Base-by-base conservation (phyloP, 2,329 filamentous ascomycete genomes). In the Furcasterigmium furcatum region DNA sequence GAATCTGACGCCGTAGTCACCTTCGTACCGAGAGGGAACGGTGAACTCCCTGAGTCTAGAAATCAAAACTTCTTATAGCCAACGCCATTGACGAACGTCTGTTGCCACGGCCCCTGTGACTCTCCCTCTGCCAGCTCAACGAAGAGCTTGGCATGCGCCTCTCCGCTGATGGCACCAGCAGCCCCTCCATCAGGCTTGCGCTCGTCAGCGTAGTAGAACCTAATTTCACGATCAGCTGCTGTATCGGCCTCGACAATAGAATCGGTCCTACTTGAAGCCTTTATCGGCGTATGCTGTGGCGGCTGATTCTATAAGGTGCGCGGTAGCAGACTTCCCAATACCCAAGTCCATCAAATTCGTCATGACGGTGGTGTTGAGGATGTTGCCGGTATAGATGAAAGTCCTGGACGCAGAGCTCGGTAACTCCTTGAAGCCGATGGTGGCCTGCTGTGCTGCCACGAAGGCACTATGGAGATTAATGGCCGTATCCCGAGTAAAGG, bases 151-250 rank as follows among this genome's bases (percentile, higher is more conserved):
- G 51, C 70, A 55, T 73, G 68, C 1, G 70, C 69, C 8, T 65
- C 57, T 3, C 71, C 72, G 39, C 64, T 57, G 18, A 74, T 57
- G 0, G 46, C 43, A 14, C 52, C 61, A 20, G 49, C 56, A 1
- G 58, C 30, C 2, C 54, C 42, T 0, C 74, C 74, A 41, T 73
- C 64, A 0, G 58, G 46, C 10, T 65, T 67, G 10, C 74, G 62
- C 52, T 79, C 71, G 42, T 79, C 74, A 4, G 60, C 70, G 45
- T 72, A 79, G 50, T 77, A 77, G 52, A 79, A 79, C 34, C 74
- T 77, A 49, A n/a, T n/a, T n/a, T n/a, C n/a, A n/a, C n/a, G n/a
- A n/a, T n/a, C n/a, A n/a, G n/a, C n/a, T n/a, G n/a, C n/a, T n/a
- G n/a, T n/a, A n/a, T n/a, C n/a, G n/a, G n/a, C n/a, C n/a, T n/a